phyloP scores from a whole-genome alignment of 1,139 yeast species.

The Groenewaldozyma sp. region DNA sequence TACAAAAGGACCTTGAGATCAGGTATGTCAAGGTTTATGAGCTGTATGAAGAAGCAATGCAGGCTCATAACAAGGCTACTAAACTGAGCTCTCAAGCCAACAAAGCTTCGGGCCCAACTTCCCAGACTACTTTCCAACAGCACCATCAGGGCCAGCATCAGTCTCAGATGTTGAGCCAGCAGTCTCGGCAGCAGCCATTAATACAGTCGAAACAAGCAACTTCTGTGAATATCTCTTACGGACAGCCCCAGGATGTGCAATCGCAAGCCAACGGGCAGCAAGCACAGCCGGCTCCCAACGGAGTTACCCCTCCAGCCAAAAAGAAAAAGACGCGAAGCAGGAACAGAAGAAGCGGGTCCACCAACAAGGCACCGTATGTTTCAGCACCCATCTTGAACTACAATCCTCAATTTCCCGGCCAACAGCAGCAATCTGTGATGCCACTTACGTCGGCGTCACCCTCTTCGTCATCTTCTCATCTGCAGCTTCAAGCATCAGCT shows the following conservation, averaged over 20 bases:
- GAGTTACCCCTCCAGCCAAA: neutral
- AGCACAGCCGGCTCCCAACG: neutral
- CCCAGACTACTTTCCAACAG: constrained; percentile 1
- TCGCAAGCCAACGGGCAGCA: neutral
- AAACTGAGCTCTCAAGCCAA: constrained; percentile 1
- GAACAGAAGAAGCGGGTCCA: constrained; percentile 1
- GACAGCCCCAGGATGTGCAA: neutral
- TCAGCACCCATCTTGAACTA: neutral
- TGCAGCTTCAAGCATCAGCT: neutral
- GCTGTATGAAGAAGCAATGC: constrained; percentile 25
- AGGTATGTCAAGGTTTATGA: constrained; percentile 27
- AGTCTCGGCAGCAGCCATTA: neutral
- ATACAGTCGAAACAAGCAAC: too few relatives aligned
- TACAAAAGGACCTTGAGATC: constrained; percentile 28
- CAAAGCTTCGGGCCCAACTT: constrained; percentile 3
- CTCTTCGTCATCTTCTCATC: neutral
- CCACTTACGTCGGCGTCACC: neutral
- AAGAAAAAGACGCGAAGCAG: constrained; percentile 8
- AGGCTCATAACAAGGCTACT: constrained; percentile 16
- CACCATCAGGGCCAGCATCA: neutral
- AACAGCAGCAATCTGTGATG: neutral
- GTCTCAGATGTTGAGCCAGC: neutral
- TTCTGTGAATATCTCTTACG: neutral
- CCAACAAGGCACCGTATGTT: neutral
- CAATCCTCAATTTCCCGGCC: neutral